These are phyloP conservation scores for Margaritispora aquatica DNA, from an alignment of 495 filamentous ascomycete species.

Conservation along the genomic window DNA sequence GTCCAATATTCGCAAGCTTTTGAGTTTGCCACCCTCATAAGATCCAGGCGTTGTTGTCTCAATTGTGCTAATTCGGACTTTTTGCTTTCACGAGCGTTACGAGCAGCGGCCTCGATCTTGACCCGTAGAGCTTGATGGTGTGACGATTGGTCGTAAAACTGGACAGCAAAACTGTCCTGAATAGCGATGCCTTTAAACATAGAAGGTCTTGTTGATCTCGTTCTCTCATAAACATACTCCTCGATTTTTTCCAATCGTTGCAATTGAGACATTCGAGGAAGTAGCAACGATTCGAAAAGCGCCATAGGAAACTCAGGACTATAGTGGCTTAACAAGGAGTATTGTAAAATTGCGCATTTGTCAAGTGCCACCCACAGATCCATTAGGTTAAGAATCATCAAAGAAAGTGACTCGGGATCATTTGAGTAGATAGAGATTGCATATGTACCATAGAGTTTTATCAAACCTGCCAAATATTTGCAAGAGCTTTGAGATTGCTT, in stretches of 20 bases:
- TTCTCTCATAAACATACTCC: constrained; percentile 37
- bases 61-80: constrained; percentile 32
- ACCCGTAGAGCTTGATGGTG: constrained; percentile 33
- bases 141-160: constrained; percentile 43
- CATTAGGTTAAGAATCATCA: constrained; percentile 53
- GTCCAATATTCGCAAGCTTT: constrained; percentile 30
- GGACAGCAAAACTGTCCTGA: constrained; percentile 55
- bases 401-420: constrained; percentile 46
- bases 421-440: constrained; percentile 30
- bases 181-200: neutral
- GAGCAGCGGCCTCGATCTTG: constrained; percentile 36
- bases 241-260: constrained; percentile 41
- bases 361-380: constrained; percentile 62
- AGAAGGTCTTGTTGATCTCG: neutral
- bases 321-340: constrained; percentile 44
- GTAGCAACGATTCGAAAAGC: constrained; percentile 41
- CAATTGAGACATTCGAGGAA: constrained; percentile 46
- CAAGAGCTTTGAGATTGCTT: constrained; percentile 4
- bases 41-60: constrained; percentile 29
- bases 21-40: constrained; percentile 23
- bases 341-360: constrained; percentile 33
- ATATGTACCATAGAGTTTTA: constrained; percentile 26
- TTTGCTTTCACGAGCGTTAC: constrained; percentile 31
- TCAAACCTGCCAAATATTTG: too few species aligned
- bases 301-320: constrained; percentile 36